Base-by-base conservation (phyloP, 2,329 filamentous ascomycete genomes). In the Colletotrichum viniferum region DNA sequence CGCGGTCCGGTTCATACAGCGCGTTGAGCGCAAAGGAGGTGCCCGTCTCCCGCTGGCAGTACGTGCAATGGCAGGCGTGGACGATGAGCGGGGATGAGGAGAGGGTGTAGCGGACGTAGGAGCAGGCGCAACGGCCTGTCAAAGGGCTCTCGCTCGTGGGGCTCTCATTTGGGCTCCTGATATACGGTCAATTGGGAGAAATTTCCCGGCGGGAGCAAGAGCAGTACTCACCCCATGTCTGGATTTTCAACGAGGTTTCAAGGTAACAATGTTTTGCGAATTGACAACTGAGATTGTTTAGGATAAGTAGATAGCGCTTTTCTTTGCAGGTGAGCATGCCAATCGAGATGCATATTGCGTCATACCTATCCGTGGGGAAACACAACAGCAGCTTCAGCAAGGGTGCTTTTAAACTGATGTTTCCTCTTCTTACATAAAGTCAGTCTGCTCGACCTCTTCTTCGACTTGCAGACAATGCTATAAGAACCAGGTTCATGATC, bases 381-480 rank as follows among this genome's bases (percentile, higher is more conserved):
- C 55, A 58, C 55, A 58, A 58, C 55, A 58, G 55, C 55, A 21
- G n/a, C 18, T 52, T 4, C n/a, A 0, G 43, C 43, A 21, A 1
- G 43, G 18, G 1, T 21, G 0, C 10, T 5, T 21, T 21, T 0
- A 21, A 52, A 18, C 43, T 48, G 43, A n/a, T 0, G 4, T 48
- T n/a, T 48, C 1, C 43, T 52, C 43, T 21, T 6, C 43, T 52
- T 21, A 3, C 6, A 21, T 13, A 4, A 52, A 52, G 2, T 12
- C 43, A 52, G 10, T 21, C 43, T 52, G 0, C n/a, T 3, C 2
- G 8, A 0, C 10, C 16, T 21, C 18, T 48, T 21, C 9, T 21
- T 4, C 43, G 0, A 12, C 43, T 3, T 13, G 18, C n/a, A 13
- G 43, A 0, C n/a, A 3, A 21, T 48, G 2, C 5, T n/a, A 21